Base-by-base conservation (phyloP, 208 protist genomes). In the Naegleria fowleri region DNA sequence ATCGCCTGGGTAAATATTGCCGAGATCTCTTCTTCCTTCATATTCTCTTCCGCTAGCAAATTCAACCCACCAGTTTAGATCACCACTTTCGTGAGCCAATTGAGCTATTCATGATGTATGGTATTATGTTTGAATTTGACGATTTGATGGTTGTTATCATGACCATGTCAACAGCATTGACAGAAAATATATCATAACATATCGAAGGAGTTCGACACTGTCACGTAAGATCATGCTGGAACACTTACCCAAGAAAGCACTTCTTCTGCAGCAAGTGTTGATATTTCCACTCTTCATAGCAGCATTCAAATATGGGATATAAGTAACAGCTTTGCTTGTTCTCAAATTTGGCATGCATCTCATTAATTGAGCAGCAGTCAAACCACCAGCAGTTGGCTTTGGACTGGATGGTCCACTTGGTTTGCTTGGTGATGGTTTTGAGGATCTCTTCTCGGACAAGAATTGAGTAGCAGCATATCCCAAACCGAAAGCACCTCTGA, bases 1-100 rank as follows among this genome's bases (percentile, higher is more conserved):
- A 89, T 92, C 91, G 6, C 91, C 91, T 48, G 91, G 76, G 2
- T 92, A 38, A n/a, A 11, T 92, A 79, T 92, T 92, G 0, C 91
- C 91, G 6, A 92, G 48, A 41, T 92, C 91, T 33, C 43, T 48
- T 58, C 91, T 59, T 40, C 91, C 91, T 90, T 92, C 91, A 43
- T 92, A 92, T 36, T 4, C 90, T n/a, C 9, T 40, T 51, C 91
- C 91, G n/a, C 90, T 92, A 38, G 91, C 91, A 22, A 92, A 52
- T 92, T 92, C 91, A n/a, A 85, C 52, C 19, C 88, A 90, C 36
- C 41, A 92, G 11, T 58, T 75, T 0, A 90, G 58, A 15, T 41
- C 75, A n/a, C 36, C 85, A 48, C 67, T 90, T 86, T 92, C 91
- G 40, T 92, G 91, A 48, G 38, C 51, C 16, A 88, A 48, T 90